Conservation (phyloP, 2,329 filamentous ascomycete genomes). For the Diplodia scrobiculata region DNA sequence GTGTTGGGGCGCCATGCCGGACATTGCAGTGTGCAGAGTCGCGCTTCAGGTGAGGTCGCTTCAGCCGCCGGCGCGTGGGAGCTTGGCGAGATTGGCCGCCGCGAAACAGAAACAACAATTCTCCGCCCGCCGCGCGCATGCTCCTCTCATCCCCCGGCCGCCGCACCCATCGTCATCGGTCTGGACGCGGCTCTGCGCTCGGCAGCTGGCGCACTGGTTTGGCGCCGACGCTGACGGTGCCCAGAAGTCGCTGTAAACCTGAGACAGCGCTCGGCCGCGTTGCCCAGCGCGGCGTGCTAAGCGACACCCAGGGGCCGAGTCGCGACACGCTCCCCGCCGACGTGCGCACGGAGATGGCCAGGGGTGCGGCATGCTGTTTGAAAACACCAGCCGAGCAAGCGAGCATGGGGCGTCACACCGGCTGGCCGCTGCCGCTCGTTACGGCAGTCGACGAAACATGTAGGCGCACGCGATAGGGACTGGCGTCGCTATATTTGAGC, state of each 20-base stretch:
- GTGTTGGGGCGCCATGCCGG: constrained; percentile 25
- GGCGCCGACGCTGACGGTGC: constrained; percentile 2
- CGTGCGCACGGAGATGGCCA: constrained; percentile 28
- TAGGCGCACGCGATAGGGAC: background rate
- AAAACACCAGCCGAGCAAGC: constrained; percentile 25
- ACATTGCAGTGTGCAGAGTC: constrained; percentile 1
- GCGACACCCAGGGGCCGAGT: background rate
- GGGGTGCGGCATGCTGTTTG: constrained; percentile 25
- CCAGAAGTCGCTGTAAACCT: constrained; percentile 27
- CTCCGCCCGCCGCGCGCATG: background rate
- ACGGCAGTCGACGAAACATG: constrained; percentile 15
- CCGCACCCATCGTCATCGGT: constrained; percentile 9
- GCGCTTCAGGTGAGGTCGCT: constrained; percentile 7
- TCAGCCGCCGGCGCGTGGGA: background rate
- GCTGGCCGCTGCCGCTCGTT: background rate
- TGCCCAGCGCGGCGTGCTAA: background rate
- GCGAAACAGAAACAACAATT: background rate
- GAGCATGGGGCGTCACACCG: background rate
- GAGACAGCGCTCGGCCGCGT: constrained; percentile 17
- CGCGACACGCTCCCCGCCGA: constrained; percentile 10
- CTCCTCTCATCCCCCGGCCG: constrained; percentile 9
- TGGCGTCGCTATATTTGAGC: constrained; percentile 18
- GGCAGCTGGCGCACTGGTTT: constrained; percentile 8
- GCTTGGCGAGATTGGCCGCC: constrained; percentile 15
- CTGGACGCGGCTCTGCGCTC: constrained; percentile 8